Percentiles rank a stretch among this genome's conserved stretches.
Conservation (phyloP, 192 early-diverging fungal genomes). For the Umbelopsis ramanniana region DNA sequence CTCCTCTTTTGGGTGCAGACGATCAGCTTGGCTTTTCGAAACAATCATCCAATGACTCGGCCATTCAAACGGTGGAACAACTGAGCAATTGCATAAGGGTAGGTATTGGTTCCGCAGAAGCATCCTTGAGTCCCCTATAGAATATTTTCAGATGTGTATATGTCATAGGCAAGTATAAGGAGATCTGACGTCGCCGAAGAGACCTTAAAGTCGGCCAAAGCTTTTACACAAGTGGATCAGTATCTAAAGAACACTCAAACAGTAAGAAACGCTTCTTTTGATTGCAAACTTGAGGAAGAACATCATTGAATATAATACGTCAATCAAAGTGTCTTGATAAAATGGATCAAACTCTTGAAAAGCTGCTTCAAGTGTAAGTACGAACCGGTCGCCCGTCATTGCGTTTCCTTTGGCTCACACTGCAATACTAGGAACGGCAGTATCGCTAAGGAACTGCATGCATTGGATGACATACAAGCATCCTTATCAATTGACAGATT, state of each 20-base stretch:
- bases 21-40: neutral
- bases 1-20: neutral
- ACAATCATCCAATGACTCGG: conserved; percentile 5
- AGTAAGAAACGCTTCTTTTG: neutral
- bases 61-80: neutral
- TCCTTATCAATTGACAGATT: neutral
- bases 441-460: conserved; percentile 3
- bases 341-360: neutral
- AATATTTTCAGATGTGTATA: too few relatives aligned
- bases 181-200: neutral
- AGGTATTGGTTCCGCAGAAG: neutral
- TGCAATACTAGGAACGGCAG: neutral
- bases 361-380: conserved; percentile 4
- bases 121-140: too few relatives aligned
- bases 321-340: neutral
- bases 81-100: neutral
- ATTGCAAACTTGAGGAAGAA: neutral
- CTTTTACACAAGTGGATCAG: conserved; percentile 14
- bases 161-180: neutral
- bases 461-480: neutral
- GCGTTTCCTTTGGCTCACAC: too few relatives aligned
- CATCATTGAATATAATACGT: neutral
- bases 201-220: neutral
- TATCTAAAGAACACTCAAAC: conserved; percentile 4
- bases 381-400: neutral